Evolutionary conservation across 78 protist genomes (phyloP), one percentile per base, ranked within the genome.

Genomic region (Creolimax fragrantissima): DNA sequence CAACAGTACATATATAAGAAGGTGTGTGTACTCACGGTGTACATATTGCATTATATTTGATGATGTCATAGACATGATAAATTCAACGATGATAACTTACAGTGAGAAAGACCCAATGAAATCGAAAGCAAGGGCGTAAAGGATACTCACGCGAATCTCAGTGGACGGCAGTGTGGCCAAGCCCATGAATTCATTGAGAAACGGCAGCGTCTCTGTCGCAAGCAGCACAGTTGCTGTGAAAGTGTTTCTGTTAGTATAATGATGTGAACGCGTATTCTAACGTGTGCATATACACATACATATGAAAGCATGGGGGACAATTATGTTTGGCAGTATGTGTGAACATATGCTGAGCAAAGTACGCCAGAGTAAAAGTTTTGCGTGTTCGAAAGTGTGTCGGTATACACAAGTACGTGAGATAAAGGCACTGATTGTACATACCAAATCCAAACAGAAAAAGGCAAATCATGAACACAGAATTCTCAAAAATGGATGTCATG

Each of bases 401-500:
- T n/a, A n/a, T n/a, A n/a, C n/a, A n/a, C n/a, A n/a, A n/a, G n/a
- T n/a, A n/a, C n/a, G n/a, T n/a, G n/a, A n/a, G n/a, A n/a, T n/a
- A n/a, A n/a, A n/a, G n/a, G n/a, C n/a, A n/a, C n/a, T n/a, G n/a
- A n/a, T n/a, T n/a, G 86, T 39, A 35, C 86, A 17, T 83, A 83
- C 86, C 5, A 41, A 83, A 32, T n/a, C 42, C 91, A 5, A 44
- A 5, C 43, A 88, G 35, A 17, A 41, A 35, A 42, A 88, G 91
- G n/a, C 74, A 44, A 36, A 85, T 88, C 5, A 89, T 44, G 24
- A 95, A 42, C 41, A 92, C 94, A 42, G 58, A 85, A 44, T 95
- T 95, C 89, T 95, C 96, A n/a, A 35, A 35, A 3, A 95, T 88
- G 35, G 91, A 39, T 81, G 93, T 92, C 96, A 95, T 95, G 94